These are phyloP conservation scores for Fonticula alba DNA, from an alignment of 78 protist genomes.

Conservation along the genomic window DNA sequence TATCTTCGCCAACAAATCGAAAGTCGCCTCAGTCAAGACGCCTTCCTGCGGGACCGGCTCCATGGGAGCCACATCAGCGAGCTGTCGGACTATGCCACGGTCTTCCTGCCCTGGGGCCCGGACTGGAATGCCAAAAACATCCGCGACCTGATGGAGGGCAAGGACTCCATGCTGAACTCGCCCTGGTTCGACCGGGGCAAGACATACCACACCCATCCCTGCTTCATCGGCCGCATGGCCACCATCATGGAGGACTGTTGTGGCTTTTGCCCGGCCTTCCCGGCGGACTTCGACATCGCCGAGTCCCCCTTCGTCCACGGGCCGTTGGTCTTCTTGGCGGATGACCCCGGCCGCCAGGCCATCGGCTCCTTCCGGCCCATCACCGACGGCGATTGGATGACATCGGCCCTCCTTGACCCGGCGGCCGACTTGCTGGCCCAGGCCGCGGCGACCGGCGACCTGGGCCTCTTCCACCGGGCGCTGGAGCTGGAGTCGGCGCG, in stretches of 20 bases:
- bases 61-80: no score
- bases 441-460: no score
- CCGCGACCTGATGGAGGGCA: conserved; percentile 4
- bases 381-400: conserved; percentile 5
- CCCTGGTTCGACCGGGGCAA: conserved; percentile 7
- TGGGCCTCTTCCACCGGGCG: no score
- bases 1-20: no score
- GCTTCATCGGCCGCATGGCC: conserved; percentile 11
- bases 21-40: no score
- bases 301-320: not conserved
- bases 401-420: no score
- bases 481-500: no score
- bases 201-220: conserved; percentile 18
- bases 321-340: not conserved
- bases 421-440: no score
- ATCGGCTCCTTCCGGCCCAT: conserved; percentile 23
- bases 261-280: not conserved
- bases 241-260: conserved; percentile 14
- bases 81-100: conserved; percentile 3
- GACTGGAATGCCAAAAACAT: conserved; percentile 2
- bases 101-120: conserved; percentile 16
- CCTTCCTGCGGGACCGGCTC: no score
- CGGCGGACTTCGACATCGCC: not conserved
- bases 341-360: not conserved
- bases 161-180: conserved; percentile 12